Percentiles rank a stretch among this genome's conserved stretches.
Evolutionary conservation across 257 asterid species (phyloP).

Genomic region (Knoxia roxburghii): DNA sequence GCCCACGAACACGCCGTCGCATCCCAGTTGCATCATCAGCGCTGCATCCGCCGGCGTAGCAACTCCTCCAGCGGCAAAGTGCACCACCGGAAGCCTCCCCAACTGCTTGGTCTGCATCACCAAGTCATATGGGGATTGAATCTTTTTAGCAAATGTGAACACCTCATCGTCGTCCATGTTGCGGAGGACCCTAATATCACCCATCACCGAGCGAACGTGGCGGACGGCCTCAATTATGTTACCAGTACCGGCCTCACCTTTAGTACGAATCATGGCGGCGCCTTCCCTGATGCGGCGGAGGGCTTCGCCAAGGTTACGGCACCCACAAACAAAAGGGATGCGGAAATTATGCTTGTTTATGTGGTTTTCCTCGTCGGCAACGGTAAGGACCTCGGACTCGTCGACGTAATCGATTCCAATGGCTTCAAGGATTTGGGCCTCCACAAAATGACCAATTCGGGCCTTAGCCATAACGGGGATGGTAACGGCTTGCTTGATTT

Average conservation of each 20-base stretch:
- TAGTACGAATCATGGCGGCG: constrained; percentile 90
- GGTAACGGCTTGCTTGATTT: constrained; percentile 78
- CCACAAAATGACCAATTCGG: constrained; percentile 81
- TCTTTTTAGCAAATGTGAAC: constrained; percentile 71
- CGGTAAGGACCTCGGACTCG: constrained; percentile 81
- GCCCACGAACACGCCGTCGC: constrained; percentile 86
- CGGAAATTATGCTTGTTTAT: constrained; percentile 89
- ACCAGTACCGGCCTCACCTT: constrained; percentile 93
- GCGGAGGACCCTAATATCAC: constrained; percentile 67
- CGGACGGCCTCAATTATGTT: constrained; percentile 92
- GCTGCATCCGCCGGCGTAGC: constrained; percentile 92
- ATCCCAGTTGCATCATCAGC: constrained; percentile 84
- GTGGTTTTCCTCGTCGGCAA: constrained; percentile 74
- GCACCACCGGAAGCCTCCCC: constrained; percentile 85
- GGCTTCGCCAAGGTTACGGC: constrained; percentile 92
- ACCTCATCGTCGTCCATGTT: constrained; percentile 93
- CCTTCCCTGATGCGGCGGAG: constrained; percentile 86
- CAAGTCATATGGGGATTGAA: constrained; percentile 72
- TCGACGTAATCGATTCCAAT: constrained; percentile 81
- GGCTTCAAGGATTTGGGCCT: constrained; percentile 87
- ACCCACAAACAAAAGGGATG: constrained; percentile 93
- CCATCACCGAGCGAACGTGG: constrained; percentile 82
- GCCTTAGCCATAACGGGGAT: constrained; percentile 96
- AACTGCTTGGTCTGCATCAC: constrained; percentile 91
- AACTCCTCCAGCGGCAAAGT: constrained; percentile 91